phyloP scores from a whole-genome alignment of 169 alveolate genomes.

The Plasmodium fragile region DNA sequence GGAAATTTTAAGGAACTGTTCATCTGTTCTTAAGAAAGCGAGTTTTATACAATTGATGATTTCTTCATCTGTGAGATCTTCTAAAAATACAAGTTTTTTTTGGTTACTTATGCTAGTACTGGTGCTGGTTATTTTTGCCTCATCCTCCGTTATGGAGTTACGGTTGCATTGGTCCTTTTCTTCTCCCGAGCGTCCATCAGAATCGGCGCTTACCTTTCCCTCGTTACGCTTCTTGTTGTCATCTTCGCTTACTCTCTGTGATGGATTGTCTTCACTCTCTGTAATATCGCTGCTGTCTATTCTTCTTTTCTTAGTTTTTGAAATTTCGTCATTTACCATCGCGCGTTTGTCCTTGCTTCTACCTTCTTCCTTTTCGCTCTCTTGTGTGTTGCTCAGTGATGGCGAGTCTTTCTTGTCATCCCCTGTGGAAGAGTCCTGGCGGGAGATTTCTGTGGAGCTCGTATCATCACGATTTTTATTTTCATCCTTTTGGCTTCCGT shows the following conservation, averaged over 20 bases:
- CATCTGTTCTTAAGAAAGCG: conserved; percentile 69
- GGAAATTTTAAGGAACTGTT: conserved; percentile 45
- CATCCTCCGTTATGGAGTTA: background rate
- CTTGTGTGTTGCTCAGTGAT: background rate
- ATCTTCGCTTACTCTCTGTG: background rate
- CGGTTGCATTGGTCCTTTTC: background rate
- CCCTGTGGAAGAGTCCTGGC: background rate
- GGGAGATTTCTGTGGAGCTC: background rate
- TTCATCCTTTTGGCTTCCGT: background rate
- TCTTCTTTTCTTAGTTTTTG: background rate
- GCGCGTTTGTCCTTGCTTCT: background rate
- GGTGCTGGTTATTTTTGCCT: background rate
- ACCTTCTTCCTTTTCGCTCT: conserved; percentile 6
- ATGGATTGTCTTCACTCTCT: background rate
- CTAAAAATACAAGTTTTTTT: conserved; percentile 32
- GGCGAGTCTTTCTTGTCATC: background rate
- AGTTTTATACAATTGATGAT: conserved; percentile 49
- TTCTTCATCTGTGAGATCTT: conserved; percentile 64
- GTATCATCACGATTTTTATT: background rate
- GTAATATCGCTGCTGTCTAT: background rate
- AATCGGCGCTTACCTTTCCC: background rate
- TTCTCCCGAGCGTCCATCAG: background rate
- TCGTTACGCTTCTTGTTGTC: background rate
- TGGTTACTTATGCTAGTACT: background rate
- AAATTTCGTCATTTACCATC: background rate